phyloP scores from a whole-genome alignment of 768 basidiomycete genomes.

The Hebeloma cylindrosporum region DNA sequence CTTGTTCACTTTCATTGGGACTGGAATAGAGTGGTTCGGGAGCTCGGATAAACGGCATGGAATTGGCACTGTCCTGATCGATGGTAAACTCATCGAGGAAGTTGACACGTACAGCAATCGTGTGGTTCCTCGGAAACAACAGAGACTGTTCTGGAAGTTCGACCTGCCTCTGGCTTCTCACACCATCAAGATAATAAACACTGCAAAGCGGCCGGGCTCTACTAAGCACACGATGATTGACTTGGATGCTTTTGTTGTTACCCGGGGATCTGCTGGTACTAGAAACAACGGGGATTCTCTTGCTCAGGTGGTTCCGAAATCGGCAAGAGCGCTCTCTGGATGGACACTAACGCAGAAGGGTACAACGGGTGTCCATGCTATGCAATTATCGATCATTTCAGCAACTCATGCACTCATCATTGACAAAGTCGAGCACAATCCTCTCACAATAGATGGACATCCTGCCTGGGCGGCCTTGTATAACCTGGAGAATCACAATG shows the following conservation, averaged over 20 bases:
- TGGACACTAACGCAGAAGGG: conserved; percentile 70
- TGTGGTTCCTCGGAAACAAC: conserved; percentile 43
- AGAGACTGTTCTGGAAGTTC: conserved; percentile 64
- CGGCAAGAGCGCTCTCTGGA: conserved; percentile 7
- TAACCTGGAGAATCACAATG: conserved; percentile 60
- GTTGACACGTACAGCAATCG: conserved; percentile 47
- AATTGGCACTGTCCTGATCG: conserved; percentile 54
- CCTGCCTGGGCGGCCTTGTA: conserved; percentile 83
- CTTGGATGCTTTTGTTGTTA: conserved; percentile 70
- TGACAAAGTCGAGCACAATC: conserved; percentile 88
- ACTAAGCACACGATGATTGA: conserved; percentile 41
- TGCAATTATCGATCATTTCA: conserved; percentile 74
- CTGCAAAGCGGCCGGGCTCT: conserved; percentile 41
- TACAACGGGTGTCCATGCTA: conserved; percentile 73
- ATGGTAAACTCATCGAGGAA: conserved; percentile 45
- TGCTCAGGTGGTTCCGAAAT: neutral
- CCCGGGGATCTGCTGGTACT: conserved; percentile 33
- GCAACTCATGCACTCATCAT: conserved; percentile 67
- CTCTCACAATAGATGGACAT: conserved; percentile 67
- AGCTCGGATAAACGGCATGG: conserved; percentile 55
- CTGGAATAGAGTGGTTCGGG: conserved; percentile 80
- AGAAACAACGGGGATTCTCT: neutral
- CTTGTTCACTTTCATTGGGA: conserved; percentile 65
- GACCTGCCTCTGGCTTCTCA: conserved; percentile 53
- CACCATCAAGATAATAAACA: conserved; percentile 62